Conservation (phyloP, 2,329 filamentous ascomycete species). For the Penicillium frequentans region DNA sequence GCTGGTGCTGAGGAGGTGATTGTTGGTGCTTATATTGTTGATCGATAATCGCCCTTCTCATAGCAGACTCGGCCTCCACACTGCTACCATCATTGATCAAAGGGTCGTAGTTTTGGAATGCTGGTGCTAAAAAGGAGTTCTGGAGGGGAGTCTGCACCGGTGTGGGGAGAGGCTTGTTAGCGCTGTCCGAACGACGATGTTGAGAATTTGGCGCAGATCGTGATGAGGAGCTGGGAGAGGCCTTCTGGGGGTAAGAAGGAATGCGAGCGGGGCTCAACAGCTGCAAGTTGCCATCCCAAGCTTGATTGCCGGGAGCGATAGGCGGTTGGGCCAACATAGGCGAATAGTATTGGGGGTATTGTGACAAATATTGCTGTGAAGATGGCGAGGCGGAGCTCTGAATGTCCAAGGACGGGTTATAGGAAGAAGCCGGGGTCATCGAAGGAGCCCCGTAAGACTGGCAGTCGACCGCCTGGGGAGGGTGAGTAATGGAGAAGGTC, state of each 20-base stretch:
- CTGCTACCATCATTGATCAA: slow-evolving; percentile 42
- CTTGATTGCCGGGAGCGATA: slow-evolving; percentile 32
- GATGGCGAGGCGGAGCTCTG: slow-evolving; percentile 35
- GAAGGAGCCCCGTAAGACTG: slow-evolving; percentile 38
- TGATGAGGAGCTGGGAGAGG: slow-evolving; percentile 46
- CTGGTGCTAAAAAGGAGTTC: slow-evolving; percentile 49
- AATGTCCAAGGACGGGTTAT: slow-evolving; percentile 38
- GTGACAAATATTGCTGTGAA: slow-evolving; percentile 28
- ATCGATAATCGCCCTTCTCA: slow-evolving; percentile 59
- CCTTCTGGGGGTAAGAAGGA: slow-evolving; percentile 36
- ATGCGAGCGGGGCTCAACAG: slow-evolving; percentile 36
- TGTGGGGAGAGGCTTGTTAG: slow-evolving; percentile 55
- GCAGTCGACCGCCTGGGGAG: slow-evolving; percentile 29
- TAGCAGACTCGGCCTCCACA: slow-evolving; percentile 57
- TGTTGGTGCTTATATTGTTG: slow-evolving; percentile 37
- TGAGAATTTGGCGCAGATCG: slow-evolving; percentile 33
- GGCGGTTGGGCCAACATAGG: slow-evolving; percentile 44
- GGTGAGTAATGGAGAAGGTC: slow-evolving; percentile 28
- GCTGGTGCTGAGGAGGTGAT: slow-evolving; percentile 40
- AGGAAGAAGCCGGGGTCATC: slow-evolving; percentile 42
- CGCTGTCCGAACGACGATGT: slow-evolving; percentile 37
- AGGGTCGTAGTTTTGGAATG: slow-evolving; percentile 48
- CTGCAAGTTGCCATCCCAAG: slow-evolving; percentile 38
- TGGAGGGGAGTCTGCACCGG: slow-evolving; percentile 57
- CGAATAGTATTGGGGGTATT: slow-evolving; percentile 33